A percentile compares a stretch with the other conserved stretches of the same genome.
These are phyloP conservation scores for Paramarasmius palmivorus DNA, from an alignment of 1,284 basidiomycete genomes.

Conservation along the genomic window DNA sequence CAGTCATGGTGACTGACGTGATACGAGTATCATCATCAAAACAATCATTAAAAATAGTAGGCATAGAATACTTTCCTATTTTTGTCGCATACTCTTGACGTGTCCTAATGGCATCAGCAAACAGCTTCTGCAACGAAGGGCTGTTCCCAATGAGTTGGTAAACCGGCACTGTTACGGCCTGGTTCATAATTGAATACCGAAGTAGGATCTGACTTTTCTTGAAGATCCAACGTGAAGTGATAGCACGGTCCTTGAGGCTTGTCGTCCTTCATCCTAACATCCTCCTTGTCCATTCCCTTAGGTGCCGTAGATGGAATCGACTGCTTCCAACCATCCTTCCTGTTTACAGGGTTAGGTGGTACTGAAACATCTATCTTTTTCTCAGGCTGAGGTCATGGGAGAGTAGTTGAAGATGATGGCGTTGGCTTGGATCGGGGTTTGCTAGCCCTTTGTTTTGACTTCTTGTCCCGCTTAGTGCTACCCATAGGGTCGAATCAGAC, in stretches of 20 bases:
- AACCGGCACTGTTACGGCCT: constrained; percentile 1
- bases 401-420: not conserved
- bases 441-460: too few species aligned
- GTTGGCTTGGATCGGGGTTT: not conserved
- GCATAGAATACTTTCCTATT: not conserved
- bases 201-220: constrained; percentile 8
- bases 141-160: constrained; percentile 7
- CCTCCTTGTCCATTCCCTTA: constrained; percentile 5
- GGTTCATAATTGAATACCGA: constrained; percentile 5
- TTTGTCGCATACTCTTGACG: constrained; percentile 2
- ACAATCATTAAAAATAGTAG: too few species aligned
- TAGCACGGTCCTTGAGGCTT: constrained; percentile 3
- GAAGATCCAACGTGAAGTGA: constrained; percentile 16
- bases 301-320: not conserved
- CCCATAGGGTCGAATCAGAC: not conserved
- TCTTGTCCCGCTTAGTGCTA: not conserved
- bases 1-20: too few species aligned
- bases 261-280: constrained; percentile 13
- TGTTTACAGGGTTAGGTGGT: not conserved
- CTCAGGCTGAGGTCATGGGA: not conserved
- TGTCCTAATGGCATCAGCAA: constrained; percentile 1
- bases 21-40: too few species aligned
- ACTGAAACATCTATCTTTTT: not conserved
- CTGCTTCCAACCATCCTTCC: constrained; percentile 6
- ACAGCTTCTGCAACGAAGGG: not conserved